Evolutionary conservation across 441 rosid species (phyloP), one percentile per base, ranked within the genome.

Genomic region (Isatis lusitanica): DNA sequence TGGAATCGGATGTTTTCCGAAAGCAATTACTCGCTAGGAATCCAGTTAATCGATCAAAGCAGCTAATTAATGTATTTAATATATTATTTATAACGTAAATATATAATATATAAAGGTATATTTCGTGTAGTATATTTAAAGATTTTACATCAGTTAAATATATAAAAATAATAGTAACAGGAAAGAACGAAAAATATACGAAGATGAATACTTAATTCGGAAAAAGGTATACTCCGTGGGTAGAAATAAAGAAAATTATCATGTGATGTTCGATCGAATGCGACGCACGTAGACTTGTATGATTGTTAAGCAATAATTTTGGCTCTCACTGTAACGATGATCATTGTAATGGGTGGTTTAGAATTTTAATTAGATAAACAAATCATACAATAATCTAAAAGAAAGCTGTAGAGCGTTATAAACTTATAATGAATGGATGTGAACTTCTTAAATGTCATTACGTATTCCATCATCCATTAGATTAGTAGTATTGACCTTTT

Each of bases 211-310:
- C 18, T 46, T n/a, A 28, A 55, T 8, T 55, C 9, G 33, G 11
- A 16, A 39, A 51, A 52, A n/a, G n/a, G 4, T 66, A 11, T 12
- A 55, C 28, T 26, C 28, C 28, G 16, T 26, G 17, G 12, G n/a
- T 48, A 1, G 33, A 28, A 11, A 15, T 4, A 33, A 15, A 42
- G 1, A 47, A 35, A 47, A 33, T 12, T 48, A 64, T 47, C 18
- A 2, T 12, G 5, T 21, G 57, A 66, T 48, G 39, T 18, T 18
- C 33, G 46, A 55, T 18, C 33, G 46, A 55, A 43, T 55, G 53
- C 30, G 71, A 52, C 70, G 60, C 79, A 58, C 66, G 36, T 70
- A 46, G 36, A 69, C 12, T 58, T 57, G 46, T 36, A 57, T 69
- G 40, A 33, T 58, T 69, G 40, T 58, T 21, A 7, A 52, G 39